Percentiles rank a stretch among this genome's conserved stretches.
These are phyloP conservation scores for Pharnaceum exiguum DNA, from an alignment of 148 eudicot genomes.

Conservation along the genomic window DNA sequence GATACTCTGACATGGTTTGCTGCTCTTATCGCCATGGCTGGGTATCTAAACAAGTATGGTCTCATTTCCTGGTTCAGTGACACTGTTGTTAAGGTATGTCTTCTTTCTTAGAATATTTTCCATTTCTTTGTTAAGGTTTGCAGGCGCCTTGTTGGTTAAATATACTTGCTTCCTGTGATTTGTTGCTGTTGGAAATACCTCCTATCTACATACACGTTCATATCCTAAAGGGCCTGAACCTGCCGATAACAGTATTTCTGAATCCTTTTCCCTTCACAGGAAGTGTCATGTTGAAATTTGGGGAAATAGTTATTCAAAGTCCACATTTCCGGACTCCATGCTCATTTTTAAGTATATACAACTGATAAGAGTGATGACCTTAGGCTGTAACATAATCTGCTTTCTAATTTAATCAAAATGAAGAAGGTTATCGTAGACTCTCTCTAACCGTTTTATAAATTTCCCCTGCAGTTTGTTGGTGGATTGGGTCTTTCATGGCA, in stretches of 20 bases:
- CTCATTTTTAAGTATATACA: too few relatives aligned
- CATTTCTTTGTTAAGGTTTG: not conserved
- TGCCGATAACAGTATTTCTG: not conserved
- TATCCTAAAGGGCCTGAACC: not conserved
- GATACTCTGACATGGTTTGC: conserved; percentile 97
- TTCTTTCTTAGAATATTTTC: not conserved
- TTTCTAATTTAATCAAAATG: too few relatives aligned
- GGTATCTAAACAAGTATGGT: conserved; percentile 96
- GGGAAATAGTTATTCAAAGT: too few relatives aligned
- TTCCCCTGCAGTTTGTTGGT: conserved; percentile 80
- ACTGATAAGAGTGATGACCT: too few relatives aligned
- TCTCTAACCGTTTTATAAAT: too few relatives aligned
- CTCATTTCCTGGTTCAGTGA: conserved; percentile 98
- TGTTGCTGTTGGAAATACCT: not conserved
- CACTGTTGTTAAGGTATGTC: conserved; percentile 78
- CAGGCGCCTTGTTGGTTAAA: not conserved
- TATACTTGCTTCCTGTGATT: not conserved
- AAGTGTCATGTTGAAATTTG: too few relatives aligned
- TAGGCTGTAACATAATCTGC: too few relatives aligned
- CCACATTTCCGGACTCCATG: too few relatives aligned
- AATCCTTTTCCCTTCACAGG: not conserved
- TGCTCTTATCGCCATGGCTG: conserved; percentile 99
- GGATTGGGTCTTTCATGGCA: conserved; percentile 97
- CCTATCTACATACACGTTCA: not conserved
- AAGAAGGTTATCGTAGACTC: too few relatives aligned